Conservation (phyloP, 768 basidiomycete genomes). For the Tulasnella sp. region DNA sequence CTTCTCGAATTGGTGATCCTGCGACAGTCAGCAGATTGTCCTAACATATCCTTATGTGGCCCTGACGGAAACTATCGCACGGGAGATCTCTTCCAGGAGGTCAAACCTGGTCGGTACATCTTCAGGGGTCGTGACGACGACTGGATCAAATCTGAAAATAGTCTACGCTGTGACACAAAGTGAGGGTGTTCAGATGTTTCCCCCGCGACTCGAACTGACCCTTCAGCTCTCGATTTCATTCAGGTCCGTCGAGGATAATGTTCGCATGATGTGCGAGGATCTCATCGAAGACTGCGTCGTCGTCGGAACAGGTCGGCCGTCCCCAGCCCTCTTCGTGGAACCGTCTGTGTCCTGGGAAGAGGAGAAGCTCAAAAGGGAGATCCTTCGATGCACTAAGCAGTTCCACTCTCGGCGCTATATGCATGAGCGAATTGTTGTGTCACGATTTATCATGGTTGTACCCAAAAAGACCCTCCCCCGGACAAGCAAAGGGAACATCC, state of each 20-base stretch:
- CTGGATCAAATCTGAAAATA: slow-evolving; percentile 77
- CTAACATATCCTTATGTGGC: slow-evolving; percentile 44
- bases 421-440: slow-evolving; percentile 61
- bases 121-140: slow-evolving; percentile 70
- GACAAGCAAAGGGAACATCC: slow-evolving; percentile 28
- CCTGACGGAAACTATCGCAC: slow-evolving; percentile 68
- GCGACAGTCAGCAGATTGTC: slow-evolving; percentile 58
- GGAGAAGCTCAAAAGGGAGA: slow-evolving; percentile 53
- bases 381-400: slow-evolving; percentile 58
- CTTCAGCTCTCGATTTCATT: slow-evolving; percentile 18
- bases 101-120: slow-evolving; percentile 44
- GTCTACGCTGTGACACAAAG: slow-evolving; percentile 69
- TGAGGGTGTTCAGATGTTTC: slow-evolving; percentile 24
- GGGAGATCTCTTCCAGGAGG: slow-evolving; percentile 69
- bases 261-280: slow-evolving; percentile 50
- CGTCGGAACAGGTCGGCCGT: slow-evolving; percentile 65
- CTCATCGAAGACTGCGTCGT: slow-evolving; percentile 66
- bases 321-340: slow-evolving; percentile 67
- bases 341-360: slow-evolving; percentile 40
- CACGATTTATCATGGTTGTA: slow-evolving; percentile 53
- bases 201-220: background rate
- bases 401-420: slow-evolving; percentile 69
- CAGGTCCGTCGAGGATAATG: slow-evolving; percentile 72
- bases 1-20: slow-evolving; percentile 63
- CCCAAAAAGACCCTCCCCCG: slow-evolving; percentile 56